phyloP scores from a whole-genome alignment of 768 basidiomycete species.

The Agaricus blazei region DNA sequence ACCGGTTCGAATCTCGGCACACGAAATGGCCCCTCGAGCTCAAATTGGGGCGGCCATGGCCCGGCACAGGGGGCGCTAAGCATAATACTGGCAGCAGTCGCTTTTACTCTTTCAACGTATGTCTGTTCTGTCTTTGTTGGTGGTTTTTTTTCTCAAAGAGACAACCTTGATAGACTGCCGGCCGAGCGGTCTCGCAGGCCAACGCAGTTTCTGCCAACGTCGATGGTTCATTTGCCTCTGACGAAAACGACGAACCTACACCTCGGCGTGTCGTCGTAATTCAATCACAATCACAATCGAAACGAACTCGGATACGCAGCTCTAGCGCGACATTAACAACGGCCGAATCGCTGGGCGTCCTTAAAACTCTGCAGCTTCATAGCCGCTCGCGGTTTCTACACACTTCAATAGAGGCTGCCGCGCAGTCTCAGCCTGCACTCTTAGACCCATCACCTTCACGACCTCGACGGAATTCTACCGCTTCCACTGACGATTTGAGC shows the following conservation, averaged over 20 bases:
- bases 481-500: constrained; percentile 6
- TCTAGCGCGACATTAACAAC: constrained; percentile 52
- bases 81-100: constrained; percentile 69
- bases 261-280: constrained; percentile 15
- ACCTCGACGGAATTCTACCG: constrained; percentile 12
- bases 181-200: constrained; percentile 69
- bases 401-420: constrained; percentile 37
- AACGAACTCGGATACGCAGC: constrained; percentile 45
- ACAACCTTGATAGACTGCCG: constrained; percentile 44
- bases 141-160: not conserved
- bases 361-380: constrained; percentile 61
- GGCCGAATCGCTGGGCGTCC: constrained; percentile 46
- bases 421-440: constrained; percentile 10
- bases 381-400: constrained; percentile 47
- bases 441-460: constrained; percentile 1
- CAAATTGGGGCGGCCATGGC: constrained; percentile 42
- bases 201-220: constrained; percentile 49
- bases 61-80: constrained; percentile 71
- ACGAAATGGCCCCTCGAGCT: constrained; percentile 22
- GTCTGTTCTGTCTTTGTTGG: constrained; percentile 2
- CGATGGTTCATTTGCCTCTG: constrained; percentile 41
- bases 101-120: constrained; percentile 61
- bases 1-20: constrained; percentile 27
- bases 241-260: constrained; percentile 54
- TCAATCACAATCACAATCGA: constrained; percentile 19